phyloP scores from a whole-genome alignment of 495 filamentous ascomycete genomes.

The Aspergillus steynii region DNA sequence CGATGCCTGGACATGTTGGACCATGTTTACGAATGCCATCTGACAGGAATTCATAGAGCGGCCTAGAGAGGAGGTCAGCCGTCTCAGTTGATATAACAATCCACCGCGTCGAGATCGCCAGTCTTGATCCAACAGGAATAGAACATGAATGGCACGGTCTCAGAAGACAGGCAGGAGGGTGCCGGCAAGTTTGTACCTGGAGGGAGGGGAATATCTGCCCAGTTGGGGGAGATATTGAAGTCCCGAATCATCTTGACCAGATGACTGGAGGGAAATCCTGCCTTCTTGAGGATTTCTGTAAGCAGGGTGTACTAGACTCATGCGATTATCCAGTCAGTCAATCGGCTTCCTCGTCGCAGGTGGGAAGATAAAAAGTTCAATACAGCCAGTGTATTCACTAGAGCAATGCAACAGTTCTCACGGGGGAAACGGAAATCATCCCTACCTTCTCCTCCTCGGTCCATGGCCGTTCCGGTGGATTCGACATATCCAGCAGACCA shows the following conservation, averaged over 20 bases:
- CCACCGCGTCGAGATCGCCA: not conserved
- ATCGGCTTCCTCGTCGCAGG: not conserved
- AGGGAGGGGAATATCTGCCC: slow-evolving; percentile 60
- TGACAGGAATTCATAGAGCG: slow-evolving; percentile 48
- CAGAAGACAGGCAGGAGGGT: slow-evolving; percentile 2
- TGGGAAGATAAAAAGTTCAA: not conserved
- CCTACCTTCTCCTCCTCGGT: slow-evolving; percentile 62
- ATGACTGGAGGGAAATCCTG: slow-evolving; percentile 48
- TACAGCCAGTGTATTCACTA: not conserved
- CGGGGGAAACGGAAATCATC: not conserved
- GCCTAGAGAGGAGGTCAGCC: slow-evolving; percentile 29
- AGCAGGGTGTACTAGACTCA: slow-evolving; percentile 52
- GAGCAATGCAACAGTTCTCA: not conserved
- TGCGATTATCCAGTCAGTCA: slow-evolving; percentile 26
- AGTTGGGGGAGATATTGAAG: slow-evolving; percentile 50
- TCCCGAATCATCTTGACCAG: slow-evolving; percentile 53
- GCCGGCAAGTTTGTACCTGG: slow-evolving; percentile 37
- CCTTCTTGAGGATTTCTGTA: slow-evolving; percentile 62
- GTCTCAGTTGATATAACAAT: not conserved
- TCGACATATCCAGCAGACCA: slow-evolving; percentile 49
- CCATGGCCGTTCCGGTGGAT: slow-evolving; percentile 53
- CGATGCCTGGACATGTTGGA: slow-evolving; percentile 21
- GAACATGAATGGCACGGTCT: slow-evolving; percentile 1
- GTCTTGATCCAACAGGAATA: not conserved
- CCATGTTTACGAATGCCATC: slow-evolving; percentile 40